Evolutionary conservation across 2,329 filamentous ascomycete genomes (phyloP).

Genomic region (Sporothrix mexicana): DNA sequence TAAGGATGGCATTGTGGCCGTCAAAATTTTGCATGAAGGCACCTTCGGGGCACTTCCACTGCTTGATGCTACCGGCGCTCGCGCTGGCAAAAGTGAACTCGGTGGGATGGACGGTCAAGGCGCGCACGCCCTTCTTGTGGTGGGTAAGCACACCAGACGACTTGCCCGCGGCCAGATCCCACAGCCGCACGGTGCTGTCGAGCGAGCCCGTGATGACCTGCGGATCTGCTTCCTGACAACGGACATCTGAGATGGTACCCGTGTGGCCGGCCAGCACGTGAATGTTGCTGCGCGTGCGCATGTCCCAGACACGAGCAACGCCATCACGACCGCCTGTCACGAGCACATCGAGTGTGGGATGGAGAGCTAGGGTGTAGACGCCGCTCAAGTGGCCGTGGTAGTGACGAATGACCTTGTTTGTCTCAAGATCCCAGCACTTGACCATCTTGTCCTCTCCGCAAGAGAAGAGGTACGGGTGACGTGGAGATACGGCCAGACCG

Average conservation of each 20-base stretch:
- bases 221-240: conserved; percentile 94
- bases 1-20: conserved; percentile 95
- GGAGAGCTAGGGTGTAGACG: conserved; percentile 91
- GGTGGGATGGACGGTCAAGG: conserved; percentile 80
- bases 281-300: conserved; percentile 94
- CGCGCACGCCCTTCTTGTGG: conserved; percentile 95
- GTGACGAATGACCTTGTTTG: conserved; percentile 98
- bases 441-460: conserved; percentile 99
- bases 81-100: conserved; percentile 97
- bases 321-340: conserved; percentile 95
- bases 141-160: conserved; percentile 95
- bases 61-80: conserved; percentile 93
- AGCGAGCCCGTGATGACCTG: conserved; percentile 94
- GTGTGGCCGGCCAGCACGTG: conserved; percentile 93
- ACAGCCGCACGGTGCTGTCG: conserved; percentile 87
- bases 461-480: conserved; percentile 96
- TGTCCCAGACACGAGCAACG: conserved; percentile 96
- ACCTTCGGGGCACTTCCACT: conserved; percentile 98
- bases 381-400: conserved; percentile 97
- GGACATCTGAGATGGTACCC: conserved; percentile 83
- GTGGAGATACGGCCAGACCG: conserved; percentile 86
- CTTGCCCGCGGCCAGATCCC: conserved; percentile 96
- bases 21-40: conserved; percentile 99
- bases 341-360: conserved; percentile 91
- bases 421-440: conserved; percentile 99